Base-by-base conservation (phyloP, 305 asterid species). In the Plantago rigida region DNA sequence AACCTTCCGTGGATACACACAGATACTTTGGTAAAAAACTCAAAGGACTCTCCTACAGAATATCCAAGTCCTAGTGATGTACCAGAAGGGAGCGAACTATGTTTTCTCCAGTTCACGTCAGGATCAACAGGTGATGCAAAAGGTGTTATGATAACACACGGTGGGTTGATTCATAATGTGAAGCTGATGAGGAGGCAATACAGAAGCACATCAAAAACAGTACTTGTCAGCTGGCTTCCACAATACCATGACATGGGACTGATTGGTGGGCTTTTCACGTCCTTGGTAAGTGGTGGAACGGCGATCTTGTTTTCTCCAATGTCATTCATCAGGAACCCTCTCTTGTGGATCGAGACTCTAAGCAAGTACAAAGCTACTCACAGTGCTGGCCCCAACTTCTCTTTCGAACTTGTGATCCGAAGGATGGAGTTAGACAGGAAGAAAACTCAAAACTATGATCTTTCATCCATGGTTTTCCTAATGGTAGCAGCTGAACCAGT, bases 401-500 rank as follows among this genome's bases (percentile, higher is more conserved):
- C 95, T 0, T 84, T 87, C 51, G 91, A 87, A 63, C 87, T 87
- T 0, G 68, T 84, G 52, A 60, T 81, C 22, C 67, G 95, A 47
- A 75, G 94, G 71, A 62, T 84, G 73, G 95, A 87, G 79, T 58
- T 73, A 11, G 77, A 71, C 64, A 74, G 58, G 74, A 80, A 74
- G 9, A 84, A 72, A 75, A 67, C 29, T 14, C 45, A 50, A 53
- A 71, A 17, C 22, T 87, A 69, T 63, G 82, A 87, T 69, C 88
- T 87, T 67, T 82, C 95, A 14, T 77, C 90, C 54, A 71, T 87
- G 82, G 60, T 54, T 5, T 87, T 87, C 54, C 80, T 87, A 39
- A 87, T 87, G 95, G 73, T 84, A 48, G 95, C 89, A 56, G 95
- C 95, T 67, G 94, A 87, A 61, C 95, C 95, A 4, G 91, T 87